Evolutionary conservation across 192 early-diverging fungal genomes (phyloP), one percentile per base, ranked within the genome.

Genomic region (Linnemannia zychae): DNA sequence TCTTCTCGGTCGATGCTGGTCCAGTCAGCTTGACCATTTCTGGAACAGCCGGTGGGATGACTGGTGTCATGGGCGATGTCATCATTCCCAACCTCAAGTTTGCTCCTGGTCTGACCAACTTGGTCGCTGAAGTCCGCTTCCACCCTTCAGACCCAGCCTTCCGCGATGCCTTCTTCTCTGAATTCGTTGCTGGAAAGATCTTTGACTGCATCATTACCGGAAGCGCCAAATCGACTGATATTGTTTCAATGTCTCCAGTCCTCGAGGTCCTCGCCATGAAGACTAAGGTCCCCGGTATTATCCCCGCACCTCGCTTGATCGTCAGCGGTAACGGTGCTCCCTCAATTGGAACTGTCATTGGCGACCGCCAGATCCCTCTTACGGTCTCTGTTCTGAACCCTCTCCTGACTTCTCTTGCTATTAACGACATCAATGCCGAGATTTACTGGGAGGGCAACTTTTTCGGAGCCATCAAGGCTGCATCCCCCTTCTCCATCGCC

Each of bases 361-460:
- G 81, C 1, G 78, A 84, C 67, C 76, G 81, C 47, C 81, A 84
- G 38, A 77, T 84, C 33, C 81, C 81, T 7, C n/a, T 84, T 66
- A 78, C 67, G 1, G 46, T 77, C 37, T 44, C 65, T 31, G n/a
- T 76, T 5, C 16, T 70, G 34, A 78, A 84, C 52, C 81, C 81
- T 70, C 63, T 83, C 22, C 65, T 48, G 66, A 83, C 81, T 28
- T 34, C 81, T 1, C 31, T 84, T 0, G 36, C 65, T 4, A 60
- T 84, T 37, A 78, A 70, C 53, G 63, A 37, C 2, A 78, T 78
- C 44, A 20, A 28, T 4, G 75, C 81, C 2, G 60, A 78, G 11
- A 67, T 84, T 52, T 78, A 57, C 74, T 84, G 81, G 81, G 49
- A 49, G 13, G 40, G 52, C 6, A 73, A 84, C 71, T 69, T 67